Percentiles rank a stretch among this genome's conserved stretches.
phyloP scores from a whole-genome alignment of 2,329 filamentous ascomycete species.

The Gnomoniopsis sp. region DNA sequence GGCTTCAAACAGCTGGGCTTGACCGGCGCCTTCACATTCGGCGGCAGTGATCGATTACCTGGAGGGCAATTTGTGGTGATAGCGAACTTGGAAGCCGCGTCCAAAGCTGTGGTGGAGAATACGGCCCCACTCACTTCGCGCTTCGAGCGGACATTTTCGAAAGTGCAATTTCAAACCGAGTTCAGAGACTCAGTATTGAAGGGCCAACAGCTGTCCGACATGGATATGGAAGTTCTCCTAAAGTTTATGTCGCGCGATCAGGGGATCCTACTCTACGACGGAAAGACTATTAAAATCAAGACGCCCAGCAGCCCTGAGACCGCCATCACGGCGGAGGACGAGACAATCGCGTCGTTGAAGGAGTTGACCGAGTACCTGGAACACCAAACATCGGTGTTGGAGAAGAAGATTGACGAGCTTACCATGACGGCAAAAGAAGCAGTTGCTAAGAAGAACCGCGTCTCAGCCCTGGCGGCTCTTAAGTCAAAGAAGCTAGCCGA shows the following conservation, averaged over 20 bases:
- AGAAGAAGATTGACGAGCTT: slow-evolving; percentile 63
- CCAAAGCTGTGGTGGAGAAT: slow-evolving; percentile 49
- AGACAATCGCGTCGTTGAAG: slow-evolving; percentile 79
- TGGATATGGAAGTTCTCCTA: slow-evolving; percentile 68
- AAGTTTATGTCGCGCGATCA: slow-evolving; percentile 68
- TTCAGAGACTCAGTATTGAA: slow-evolving; percentile 52
- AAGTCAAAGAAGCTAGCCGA: slow-evolving; percentile 82
- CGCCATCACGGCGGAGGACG: slow-evolving; percentile 71
- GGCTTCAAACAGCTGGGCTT: slow-evolving; percentile 68
- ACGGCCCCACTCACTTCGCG: slow-evolving; percentile 41
- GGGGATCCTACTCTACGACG: slow-evolving; percentile 55
- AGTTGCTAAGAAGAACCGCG: slow-evolving; percentile 67
- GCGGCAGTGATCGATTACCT: slow-evolving; percentile 52
- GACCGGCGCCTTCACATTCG: slow-evolving; percentile 37
- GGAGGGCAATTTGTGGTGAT: slow-evolving; percentile 64
- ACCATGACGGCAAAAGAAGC: slow-evolving; percentile 64
- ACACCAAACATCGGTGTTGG: slow-evolving; percentile 66
- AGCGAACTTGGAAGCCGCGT: slow-evolving; percentile 57
- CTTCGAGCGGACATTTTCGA: slow-evolving; percentile 67
- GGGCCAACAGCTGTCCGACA: slow-evolving; percentile 51
- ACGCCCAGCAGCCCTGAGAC: slow-evolving; percentile 40
- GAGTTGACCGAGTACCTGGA: slow-evolving; percentile 72
- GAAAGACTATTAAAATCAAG: slow-evolving; percentile 72
- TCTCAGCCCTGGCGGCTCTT: slow-evolving; percentile 73
- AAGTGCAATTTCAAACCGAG: slow-evolving; percentile 57